Evolutionary conservation across 208 protist genomes (phyloP).

Genomic region (Acanthamoeba lenticulata): DNA sequence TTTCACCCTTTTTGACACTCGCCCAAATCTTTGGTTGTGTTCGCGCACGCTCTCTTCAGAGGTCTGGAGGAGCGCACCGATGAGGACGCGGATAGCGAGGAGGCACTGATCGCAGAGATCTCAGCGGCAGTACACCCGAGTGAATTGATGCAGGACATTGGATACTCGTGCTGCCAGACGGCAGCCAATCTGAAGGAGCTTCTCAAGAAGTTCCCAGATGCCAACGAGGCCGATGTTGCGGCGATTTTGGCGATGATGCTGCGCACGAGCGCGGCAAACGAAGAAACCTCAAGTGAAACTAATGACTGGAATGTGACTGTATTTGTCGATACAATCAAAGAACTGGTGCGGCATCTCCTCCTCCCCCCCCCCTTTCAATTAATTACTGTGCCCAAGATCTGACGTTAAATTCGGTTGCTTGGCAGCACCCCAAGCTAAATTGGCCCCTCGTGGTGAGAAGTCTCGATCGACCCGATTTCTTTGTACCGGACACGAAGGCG

Average conservation of each 20-base stretch:
- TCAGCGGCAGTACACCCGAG: constrained; percentile 3
- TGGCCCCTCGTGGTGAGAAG: constrained; percentile 81
- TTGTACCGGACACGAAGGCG: constrained; percentile 76
- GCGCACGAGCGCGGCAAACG: constrained; percentile 55
- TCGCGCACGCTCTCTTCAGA: not conserved
- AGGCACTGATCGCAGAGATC: constrained; percentile 42
- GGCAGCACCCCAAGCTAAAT: constrained; percentile 69
- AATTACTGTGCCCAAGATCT: not conserved
- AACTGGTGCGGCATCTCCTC: constrained; percentile 62
- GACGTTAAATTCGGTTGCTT: too few species aligned
- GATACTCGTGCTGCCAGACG: constrained; percentile 57
- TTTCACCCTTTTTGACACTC: not conserved
- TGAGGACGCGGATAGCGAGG: constrained; percentile 1
- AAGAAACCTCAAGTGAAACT: not conserved
- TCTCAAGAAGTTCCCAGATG: constrained; percentile 69
- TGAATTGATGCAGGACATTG: constrained; percentile 74
- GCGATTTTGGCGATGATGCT: constrained; percentile 79
- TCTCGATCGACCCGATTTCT: constrained; percentile 85
- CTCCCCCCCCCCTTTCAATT: not conserved
- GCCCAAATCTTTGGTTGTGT: not conserved
- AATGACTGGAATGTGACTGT: constrained; percentile 79
- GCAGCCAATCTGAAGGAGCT: constrained; percentile 68
- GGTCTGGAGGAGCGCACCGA: not conserved
- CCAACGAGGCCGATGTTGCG: constrained; percentile 78
- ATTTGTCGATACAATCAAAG: constrained; percentile 81